Percentiles rank a stretch among this genome's conserved stretches.
Evolutionary conservation across 2,329 filamentous ascomycete genomes (phyloP).

Genomic region (Beauveria sp.): DNA sequence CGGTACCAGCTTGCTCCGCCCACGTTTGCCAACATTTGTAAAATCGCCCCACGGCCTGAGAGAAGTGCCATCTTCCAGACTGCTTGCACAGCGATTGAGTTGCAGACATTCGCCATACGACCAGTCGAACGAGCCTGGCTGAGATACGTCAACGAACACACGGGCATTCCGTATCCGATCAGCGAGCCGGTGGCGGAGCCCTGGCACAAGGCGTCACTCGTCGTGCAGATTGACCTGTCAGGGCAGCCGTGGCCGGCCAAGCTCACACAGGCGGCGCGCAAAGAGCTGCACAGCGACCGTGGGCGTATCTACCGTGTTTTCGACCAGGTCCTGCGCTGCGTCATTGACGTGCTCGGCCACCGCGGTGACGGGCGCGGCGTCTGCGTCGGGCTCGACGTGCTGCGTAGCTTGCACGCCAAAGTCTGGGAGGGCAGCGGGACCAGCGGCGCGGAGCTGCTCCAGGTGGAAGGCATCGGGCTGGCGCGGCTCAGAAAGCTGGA

Average conservation of each 20-base stretch:
- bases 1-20: constrained; percentile 26
- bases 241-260: constrained; percentile 52
- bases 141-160: constrained; percentile 30
- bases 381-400: constrained; percentile 65
- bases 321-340: constrained; percentile 28
- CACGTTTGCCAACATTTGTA: constrained; percentile 25
- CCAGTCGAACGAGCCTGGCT: constrained; percentile 29
- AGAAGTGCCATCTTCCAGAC: constrained; percentile 28
- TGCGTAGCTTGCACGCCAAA: constrained; percentile 65
- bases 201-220: constrained; percentile 67
- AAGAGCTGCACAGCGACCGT: constrained; percentile 26
- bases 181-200: constrained; percentile 41
- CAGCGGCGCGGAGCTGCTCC: constrained; percentile 70
- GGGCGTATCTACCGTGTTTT: constrained; percentile 25
- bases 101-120: constrained; percentile 29
- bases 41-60: constrained; percentile 20
- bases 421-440: constrained; percentile 71
- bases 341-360: constrained; percentile 30
- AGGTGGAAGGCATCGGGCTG: constrained; percentile 71
- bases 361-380: constrained; percentile 56
- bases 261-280: constrained; percentile 24
- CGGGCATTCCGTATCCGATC: constrained; percentile 31
- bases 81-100: constrained; percentile 31
- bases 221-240: constrained; percentile 65
- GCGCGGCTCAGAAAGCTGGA: constrained; percentile 69